Conservation (phyloP, 2,329 filamentous ascomycete species). For the Ophioceras dolichostomum region DNA sequence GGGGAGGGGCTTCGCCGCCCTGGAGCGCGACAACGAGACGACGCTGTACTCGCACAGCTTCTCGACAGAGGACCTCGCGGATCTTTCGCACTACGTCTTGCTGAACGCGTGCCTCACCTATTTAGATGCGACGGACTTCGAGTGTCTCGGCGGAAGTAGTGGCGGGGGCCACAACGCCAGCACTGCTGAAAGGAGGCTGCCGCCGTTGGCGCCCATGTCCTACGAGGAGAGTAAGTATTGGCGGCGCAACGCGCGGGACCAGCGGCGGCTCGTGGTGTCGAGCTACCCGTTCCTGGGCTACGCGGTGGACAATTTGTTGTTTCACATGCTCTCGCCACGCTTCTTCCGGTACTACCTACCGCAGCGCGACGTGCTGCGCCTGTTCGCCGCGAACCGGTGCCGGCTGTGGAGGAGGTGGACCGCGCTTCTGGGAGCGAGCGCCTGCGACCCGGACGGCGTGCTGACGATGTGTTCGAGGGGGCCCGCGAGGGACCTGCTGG, state of each 20-base stretch:
- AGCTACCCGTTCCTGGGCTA: constrained; percentile 20
- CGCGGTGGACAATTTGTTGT: constrained; percentile 17
- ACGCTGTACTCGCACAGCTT: constrained; percentile 3
- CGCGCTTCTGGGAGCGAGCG: constrained; percentile 11
- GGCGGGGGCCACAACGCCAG: not conserved
- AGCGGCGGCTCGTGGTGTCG: constrained; percentile 15
- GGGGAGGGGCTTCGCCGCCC: constrained; percentile 17
- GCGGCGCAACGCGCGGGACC: constrained; percentile 9
- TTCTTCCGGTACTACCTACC: constrained; percentile 19
- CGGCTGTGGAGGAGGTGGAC: constrained; percentile 22
- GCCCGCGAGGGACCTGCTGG: constrained; percentile 10
- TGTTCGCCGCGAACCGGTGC: constrained; percentile 13
- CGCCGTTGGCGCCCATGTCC: constrained; percentile 1
- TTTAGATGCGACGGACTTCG: constrained; percentile 20
- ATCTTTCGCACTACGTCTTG: constrained; percentile 16
- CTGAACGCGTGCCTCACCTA: constrained; percentile 18
- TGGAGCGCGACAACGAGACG: constrained; percentile 5
- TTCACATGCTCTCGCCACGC: constrained; percentile 17
- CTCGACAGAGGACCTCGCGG: constrained; percentile 11
- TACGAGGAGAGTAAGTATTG: constrained; percentile 6
- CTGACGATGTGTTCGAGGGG: constrained; percentile 8
- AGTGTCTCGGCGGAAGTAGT: constrained; percentile 10
- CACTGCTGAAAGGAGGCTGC: too few relatives aligned
- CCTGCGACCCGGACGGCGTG: constrained; percentile 10
- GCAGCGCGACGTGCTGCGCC: constrained; percentile 13